Evolutionary conservation across 2,329 filamentous ascomycete genomes (phyloP).

Genomic region (Phialocephala subalpina): DNA sequence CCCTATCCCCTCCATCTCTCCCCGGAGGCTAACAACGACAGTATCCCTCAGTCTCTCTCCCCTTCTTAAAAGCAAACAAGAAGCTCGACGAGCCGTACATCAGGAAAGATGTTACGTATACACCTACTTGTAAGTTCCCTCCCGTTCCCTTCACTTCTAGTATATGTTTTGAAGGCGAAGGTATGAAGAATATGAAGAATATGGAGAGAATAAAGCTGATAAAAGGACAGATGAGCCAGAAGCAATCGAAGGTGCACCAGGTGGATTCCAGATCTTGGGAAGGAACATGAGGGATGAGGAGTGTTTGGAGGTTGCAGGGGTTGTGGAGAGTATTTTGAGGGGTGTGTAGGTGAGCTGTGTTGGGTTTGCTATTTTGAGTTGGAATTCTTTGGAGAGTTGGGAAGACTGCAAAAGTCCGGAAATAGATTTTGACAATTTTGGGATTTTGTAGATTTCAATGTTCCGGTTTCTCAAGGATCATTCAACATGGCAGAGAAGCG

Average conservation of each 20-base stretch:
- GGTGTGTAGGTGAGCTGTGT: too few relatives aligned
- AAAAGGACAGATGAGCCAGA: constrained; percentile 8
- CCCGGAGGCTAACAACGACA: constrained; percentile 32
- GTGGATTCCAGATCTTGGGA: constrained; percentile 18
- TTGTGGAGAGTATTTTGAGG: constrained; percentile 9
- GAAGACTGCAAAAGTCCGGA: too few relatives aligned
- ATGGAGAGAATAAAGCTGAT: not conserved
- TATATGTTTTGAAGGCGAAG: too few relatives aligned
- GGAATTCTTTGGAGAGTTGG: too few relatives aligned
- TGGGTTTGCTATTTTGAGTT: too few relatives aligned
- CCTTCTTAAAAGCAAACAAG: constrained; percentile 52
- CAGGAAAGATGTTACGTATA: constrained; percentile 15
- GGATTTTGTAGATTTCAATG: too few relatives aligned
- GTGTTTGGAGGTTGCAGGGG: constrained; percentile 6
- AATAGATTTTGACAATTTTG: too few relatives aligned
- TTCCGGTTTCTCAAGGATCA: too few relatives aligned
- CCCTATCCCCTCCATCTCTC: not conserved
- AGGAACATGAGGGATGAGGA: constrained; percentile 19
- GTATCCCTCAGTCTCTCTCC: constrained; percentile 60
- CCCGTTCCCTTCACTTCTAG: not conserved
- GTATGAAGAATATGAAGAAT: constrained; percentile 7
- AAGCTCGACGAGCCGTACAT: constrained; percentile 45
- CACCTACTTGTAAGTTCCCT: constrained; percentile 20
- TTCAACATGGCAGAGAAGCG: too few relatives aligned
- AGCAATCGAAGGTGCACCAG: constrained; percentile 11